Percentiles rank a stretch among this genome's conserved stretches.
Evolutionary conservation across 495 filamentous ascomycete genomes (phyloP).

Genomic region (Penicillium argentinense): DNA sequence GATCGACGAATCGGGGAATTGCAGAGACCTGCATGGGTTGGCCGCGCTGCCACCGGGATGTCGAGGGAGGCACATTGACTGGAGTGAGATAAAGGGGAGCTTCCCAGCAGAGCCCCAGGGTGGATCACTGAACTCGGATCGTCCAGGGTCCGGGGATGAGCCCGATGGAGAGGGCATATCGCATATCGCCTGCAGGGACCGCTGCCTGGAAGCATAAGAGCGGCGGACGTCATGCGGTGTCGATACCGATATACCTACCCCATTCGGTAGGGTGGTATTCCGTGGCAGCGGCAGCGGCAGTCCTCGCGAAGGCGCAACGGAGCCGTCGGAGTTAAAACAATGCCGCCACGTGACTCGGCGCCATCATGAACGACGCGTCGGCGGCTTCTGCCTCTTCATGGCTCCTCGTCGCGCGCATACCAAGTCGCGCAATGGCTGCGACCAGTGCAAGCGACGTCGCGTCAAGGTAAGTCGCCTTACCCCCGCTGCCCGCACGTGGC

Average conservation of each 20-base stretch:
- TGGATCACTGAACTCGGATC: too few species aligned
- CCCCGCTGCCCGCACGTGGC: neutral
- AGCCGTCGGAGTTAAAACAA: neutral
- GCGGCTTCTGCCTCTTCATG: conserved; percentile 17
- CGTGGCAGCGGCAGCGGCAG: too few species aligned
- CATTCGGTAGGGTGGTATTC: too few species aligned
- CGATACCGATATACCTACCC: too few species aligned
- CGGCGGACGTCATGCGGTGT: too few species aligned
- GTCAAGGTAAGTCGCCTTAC: conserved; percentile 50
- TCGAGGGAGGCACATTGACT: neutral
- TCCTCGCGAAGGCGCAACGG: neutral
- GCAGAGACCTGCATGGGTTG: neutral
- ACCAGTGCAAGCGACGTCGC: conserved; percentile 57
- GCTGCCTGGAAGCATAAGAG: too few species aligned
- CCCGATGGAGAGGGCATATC: too few species aligned
- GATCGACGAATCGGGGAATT: conserved; percentile 3
- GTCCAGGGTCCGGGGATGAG: too few species aligned
- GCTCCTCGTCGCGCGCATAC: conserved; percentile 48
- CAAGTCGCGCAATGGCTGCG: conserved; percentile 58
- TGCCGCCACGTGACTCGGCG: too few species aligned
- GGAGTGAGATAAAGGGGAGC: neutral
- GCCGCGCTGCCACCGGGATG: neutral
- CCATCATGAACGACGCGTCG: too few species aligned
- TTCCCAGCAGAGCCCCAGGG: too few species aligned
- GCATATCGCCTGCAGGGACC: too few species aligned